Evolutionary conservation across 2,329 filamentous ascomycete species (phyloP), one percentile per base, ranked within the genome.

Genomic region (Fusarium sublunatum): DNA sequence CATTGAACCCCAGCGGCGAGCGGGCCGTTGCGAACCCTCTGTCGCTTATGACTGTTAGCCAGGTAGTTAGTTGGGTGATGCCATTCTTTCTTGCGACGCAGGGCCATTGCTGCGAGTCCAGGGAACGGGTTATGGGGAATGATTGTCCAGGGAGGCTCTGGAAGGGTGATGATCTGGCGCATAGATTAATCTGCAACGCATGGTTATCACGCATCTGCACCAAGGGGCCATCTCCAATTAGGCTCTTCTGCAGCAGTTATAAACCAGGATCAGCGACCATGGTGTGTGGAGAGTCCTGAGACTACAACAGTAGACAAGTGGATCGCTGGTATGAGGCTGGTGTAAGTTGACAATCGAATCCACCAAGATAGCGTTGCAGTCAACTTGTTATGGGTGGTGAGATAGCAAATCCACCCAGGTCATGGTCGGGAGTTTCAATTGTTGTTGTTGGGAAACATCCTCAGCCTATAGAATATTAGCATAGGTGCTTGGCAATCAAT

Each of bases 211-310:
- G 39, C 47, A 54, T 61, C 44, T 53, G 42, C 51, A 55, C 53
- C 48, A 54, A 61, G 56, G 47, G 42, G 42, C 43, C 51, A 67
- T 69, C 58, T 68, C 61, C 58, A 56, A 44, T 68, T 61, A 54
- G 42, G 54, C 49, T 69, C 52, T 55, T 39, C 38, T 70, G 59
- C 67, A 68, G 56, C 56, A 25, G 28, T 36, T 46, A 51, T 44
- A 42, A 46, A 43, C 53, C 46, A 19, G 58, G 51, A 32, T 36
- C 40, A 26, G 4, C 7, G 22, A 42, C 29, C 29, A 62, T 39
- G 46, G 48, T 47, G 61, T 64, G 55, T 58, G 61, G 61, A 54
- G 41, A 40, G 47, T 46, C 39, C 43, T 25, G 29, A 44, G 56
- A 58, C 38, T 46, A 19, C 19, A 19, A 19, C 19, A 45, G 24